These are phyloP conservation scores for Penicillium sp. DNA, from an alignment of 2,329 filamentous ascomycete genomes.

Conservation along the genomic window DNA sequence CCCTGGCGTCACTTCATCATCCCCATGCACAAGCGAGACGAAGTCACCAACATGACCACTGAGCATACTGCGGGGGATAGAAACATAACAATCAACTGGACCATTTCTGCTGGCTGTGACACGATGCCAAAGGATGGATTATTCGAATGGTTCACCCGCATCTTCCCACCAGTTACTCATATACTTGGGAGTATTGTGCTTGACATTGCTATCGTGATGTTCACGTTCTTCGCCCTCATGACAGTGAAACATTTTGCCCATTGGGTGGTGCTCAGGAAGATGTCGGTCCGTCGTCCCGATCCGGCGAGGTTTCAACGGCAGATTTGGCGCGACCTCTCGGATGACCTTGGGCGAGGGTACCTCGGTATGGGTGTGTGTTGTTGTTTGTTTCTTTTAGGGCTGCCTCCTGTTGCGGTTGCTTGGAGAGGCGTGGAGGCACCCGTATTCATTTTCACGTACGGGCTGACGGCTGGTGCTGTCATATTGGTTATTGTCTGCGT, in stretches of 20 bases:
- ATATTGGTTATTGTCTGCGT: background rate
- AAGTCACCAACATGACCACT: background rate
- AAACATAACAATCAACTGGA: fast-evolving
- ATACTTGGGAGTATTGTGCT: too few species aligned
- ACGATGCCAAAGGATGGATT: background rate
- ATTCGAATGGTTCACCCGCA: background rate
- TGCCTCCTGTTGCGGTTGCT: background rate
- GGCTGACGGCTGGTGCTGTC: background rate
- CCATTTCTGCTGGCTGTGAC: background rate
- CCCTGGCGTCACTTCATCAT: constrained; percentile 43
- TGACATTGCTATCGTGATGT: background rate
- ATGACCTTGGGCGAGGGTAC: background rate
- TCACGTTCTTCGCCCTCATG: fast-evolving
- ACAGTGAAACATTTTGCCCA: background rate
- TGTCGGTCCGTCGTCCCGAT: background rate
- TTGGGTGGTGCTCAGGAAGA: background rate
- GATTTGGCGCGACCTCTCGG: background rate
- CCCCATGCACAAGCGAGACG: constrained; percentile 22
- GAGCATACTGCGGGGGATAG: background rate
- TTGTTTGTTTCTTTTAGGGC: background rate
- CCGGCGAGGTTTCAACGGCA: background rate
- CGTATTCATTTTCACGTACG: background rate
- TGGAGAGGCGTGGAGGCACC: background rate
- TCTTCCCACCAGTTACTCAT: too few species aligned
- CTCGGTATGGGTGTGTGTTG: background rate